Conservation (phyloP, 1,139 yeast genomes). For the Saccharomycopsis crataegensis region DNA sequence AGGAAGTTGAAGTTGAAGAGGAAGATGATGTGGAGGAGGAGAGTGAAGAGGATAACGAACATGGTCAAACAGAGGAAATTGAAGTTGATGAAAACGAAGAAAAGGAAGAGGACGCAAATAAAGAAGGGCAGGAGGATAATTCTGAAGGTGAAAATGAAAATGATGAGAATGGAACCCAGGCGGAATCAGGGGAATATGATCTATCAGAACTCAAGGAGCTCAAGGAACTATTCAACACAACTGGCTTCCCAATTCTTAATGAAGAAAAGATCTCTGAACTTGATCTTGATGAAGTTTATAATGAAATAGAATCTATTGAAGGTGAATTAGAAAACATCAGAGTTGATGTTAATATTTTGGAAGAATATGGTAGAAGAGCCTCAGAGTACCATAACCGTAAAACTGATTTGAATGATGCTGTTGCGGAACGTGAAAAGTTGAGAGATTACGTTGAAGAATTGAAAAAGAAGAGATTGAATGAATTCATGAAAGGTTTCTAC, state of each 20-base stretch:
- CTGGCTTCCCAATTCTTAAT: slow-evolving; percentile 34
- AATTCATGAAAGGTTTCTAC: slow-evolving; percentile 90
- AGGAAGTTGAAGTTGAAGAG: slow-evolving; percentile 9
- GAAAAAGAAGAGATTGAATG: slow-evolving; percentile 69
- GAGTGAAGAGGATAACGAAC: slow-evolving; percentile 1
- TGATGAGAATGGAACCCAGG: slow-evolving; percentile 13
- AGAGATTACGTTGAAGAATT: slow-evolving; percentile 61
- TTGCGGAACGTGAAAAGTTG: slow-evolving; percentile 57
- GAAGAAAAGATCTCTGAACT: slow-evolving; percentile 48
- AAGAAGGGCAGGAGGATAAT: slow-evolving; percentile 13
- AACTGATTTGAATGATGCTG: slow-evolving; percentile 60
- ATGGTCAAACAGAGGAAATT: slow-evolving; percentile 4
- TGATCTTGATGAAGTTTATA: slow-evolving; percentile 43
- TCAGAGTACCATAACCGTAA: slow-evolving; percentile 58
- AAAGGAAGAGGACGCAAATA: slow-evolving; percentile 5
- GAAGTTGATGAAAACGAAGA: not conserved
- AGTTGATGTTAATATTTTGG: slow-evolving; percentile 68
- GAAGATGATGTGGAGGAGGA: slow-evolving; percentile 23
- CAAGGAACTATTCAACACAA: slow-evolving; percentile 19
- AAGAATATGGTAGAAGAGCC: slow-evolving; percentile 66
- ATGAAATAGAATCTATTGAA: slow-evolving; percentile 50
- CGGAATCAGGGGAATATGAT: slow-evolving; percentile 13
- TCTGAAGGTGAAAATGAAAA: slow-evolving; percentile 14
- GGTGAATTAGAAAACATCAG: slow-evolving; percentile 48
- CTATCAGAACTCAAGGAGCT: slow-evolving; percentile 11